Percentiles rank a stretch among this genome's conserved stretches.
phyloP scores from a whole-genome alignment of 495 filamentous ascomycete species.

The Daldinia childiae region DNA sequence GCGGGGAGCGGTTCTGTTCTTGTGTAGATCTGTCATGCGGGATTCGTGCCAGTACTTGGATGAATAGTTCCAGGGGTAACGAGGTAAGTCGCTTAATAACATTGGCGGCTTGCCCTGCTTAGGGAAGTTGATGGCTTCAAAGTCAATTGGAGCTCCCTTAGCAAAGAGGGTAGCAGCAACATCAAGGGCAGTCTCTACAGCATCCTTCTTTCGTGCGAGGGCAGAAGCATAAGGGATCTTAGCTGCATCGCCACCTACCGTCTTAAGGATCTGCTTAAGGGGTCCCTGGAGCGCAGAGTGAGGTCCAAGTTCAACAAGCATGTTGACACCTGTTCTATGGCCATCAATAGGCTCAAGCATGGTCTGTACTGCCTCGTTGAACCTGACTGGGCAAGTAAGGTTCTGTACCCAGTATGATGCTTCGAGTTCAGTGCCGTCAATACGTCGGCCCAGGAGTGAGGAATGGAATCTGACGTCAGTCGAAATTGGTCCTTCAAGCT shows the following conservation, averaged over 20 bases:
- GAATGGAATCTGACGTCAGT: slow-evolving; percentile 57
- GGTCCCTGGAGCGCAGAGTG: slow-evolving; percentile 70
- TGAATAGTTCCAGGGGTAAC: slow-evolving; percentile 63
- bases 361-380: slow-evolving; percentile 54
- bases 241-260: slow-evolving; percentile 46
- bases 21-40: slow-evolving; percentile 61
- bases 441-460: slow-evolving; percentile 47
- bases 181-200: slow-evolving; percentile 55
- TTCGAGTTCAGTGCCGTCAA: slow-evolving; percentile 51
- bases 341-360: slow-evolving; percentile 49
- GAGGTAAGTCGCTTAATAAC: slow-evolving; percentile 54
- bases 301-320: slow-evolving; percentile 72
- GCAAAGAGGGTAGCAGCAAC: slow-evolving; percentile 56
- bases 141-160: slow-evolving; percentile 57
- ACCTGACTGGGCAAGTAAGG: slow-evolving; percentile 61
- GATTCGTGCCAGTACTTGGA: slow-evolving; percentile 63
- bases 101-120: slow-evolving; percentile 45
- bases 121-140: slow-evolving; percentile 58
- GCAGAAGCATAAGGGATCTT: slow-evolving; percentile 56
- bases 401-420: slow-evolving; percentile 65
- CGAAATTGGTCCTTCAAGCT: slow-evolving; percentile 47
- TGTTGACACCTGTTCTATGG: slow-evolving; percentile 50
- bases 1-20: slow-evolving; percentile 53
- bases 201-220: slow-evolving; percentile 55
- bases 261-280: slow-evolving; percentile 65